phyloP scores from a whole-genome alignment of 1,284 basidiomycete genomes.

The Leccinum griseonigrum region DNA sequence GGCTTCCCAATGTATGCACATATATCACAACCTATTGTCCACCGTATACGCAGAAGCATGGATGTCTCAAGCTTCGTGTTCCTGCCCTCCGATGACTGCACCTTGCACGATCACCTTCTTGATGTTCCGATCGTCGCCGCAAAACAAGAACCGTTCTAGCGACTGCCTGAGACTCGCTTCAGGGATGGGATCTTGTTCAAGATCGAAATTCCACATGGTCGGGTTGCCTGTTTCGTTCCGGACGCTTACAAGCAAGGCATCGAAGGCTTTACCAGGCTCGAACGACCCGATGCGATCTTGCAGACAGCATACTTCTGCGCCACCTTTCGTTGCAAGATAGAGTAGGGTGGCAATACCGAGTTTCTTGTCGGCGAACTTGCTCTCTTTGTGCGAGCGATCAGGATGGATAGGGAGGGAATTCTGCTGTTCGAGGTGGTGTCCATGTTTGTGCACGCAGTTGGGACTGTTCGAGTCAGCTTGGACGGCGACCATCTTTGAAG shows the following conservation, averaged over 20 bases:
- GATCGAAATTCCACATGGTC: slow-evolving; percentile 53
- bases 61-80: slow-evolving; percentile 21
- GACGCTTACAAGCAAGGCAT: slow-evolving; percentile 75
- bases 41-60: slow-evolving; percentile 1
- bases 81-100: slow-evolving; percentile 67
- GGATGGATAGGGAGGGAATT: not conserved
- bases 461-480: slow-evolving; percentile 24
- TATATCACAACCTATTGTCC: slow-evolving; percentile 3
- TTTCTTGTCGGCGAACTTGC: slow-evolving; percentile 56
- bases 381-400: slow-evolving; percentile 5
- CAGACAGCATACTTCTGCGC: slow-evolving; percentile 81
- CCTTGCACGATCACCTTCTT: slow-evolving; percentile 85
- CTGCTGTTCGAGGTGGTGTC: not conserved
- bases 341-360: slow-evolving; percentile 78
- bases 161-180: slow-evolving; percentile 44
- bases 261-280: slow-evolving; percentile 81
- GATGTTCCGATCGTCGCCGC: slow-evolving; percentile 90
- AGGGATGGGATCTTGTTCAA: slow-evolving; percentile 11
- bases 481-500: slow-evolving; percentile 72
- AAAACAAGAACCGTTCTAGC: slow-evolving; percentile 76
- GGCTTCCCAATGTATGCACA: slow-evolving; percentile 1
- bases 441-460: slow-evolving; percentile 7
- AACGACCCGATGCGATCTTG: slow-evolving; percentile 78
- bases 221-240: slow-evolving; percentile 54
- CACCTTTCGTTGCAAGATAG: slow-evolving; percentile 90